Evolutionary conservation across 352 stramenopile species (phyloP).

Genomic region (Pythium pectinolyticum): DNA sequence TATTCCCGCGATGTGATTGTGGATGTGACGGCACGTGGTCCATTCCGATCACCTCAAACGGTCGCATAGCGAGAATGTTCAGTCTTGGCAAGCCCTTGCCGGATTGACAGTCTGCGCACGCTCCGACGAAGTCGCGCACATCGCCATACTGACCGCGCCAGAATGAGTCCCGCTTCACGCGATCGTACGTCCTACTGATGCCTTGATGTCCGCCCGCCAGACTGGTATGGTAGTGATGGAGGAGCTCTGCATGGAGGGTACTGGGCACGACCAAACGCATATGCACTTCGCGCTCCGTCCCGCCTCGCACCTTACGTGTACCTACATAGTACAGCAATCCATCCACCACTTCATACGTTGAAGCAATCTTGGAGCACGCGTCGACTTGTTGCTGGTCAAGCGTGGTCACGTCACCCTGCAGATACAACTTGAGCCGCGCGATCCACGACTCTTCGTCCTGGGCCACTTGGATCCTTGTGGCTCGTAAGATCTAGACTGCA

Average conservation of each 20-base stretch:
- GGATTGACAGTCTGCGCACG: too few relatives aligned
- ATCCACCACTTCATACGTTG: background rate
- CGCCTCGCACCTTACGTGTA: background rate
- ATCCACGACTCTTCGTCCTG: conserved; percentile 12
- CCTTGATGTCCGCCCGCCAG: too few relatives aligned
- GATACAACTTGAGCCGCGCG: background rate
- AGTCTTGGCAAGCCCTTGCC: too few relatives aligned
- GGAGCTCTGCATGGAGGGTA: background rate
- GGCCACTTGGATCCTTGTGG: background rate
- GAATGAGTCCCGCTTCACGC: too few relatives aligned
- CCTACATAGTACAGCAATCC: background rate
- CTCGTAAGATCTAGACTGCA: background rate
- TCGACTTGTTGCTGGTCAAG: background rate
- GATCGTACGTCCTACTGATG: too few relatives aligned
- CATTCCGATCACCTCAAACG: conserved; percentile 30
- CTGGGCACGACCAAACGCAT: background rate
- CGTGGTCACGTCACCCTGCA: background rate
- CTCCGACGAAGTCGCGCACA: too few relatives aligned
- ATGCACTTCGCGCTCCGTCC: background rate
- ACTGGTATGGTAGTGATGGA: too few relatives aligned
- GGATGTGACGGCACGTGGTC: conserved; percentile 27
- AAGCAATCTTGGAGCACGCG: background rate
- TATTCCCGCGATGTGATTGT: conserved; percentile 21
- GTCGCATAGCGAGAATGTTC: conserved; percentile 15
- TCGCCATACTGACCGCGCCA: too few relatives aligned